Conservation (phyloP, 202 grass and related monocot species). For the Carex arenaria region DNA sequence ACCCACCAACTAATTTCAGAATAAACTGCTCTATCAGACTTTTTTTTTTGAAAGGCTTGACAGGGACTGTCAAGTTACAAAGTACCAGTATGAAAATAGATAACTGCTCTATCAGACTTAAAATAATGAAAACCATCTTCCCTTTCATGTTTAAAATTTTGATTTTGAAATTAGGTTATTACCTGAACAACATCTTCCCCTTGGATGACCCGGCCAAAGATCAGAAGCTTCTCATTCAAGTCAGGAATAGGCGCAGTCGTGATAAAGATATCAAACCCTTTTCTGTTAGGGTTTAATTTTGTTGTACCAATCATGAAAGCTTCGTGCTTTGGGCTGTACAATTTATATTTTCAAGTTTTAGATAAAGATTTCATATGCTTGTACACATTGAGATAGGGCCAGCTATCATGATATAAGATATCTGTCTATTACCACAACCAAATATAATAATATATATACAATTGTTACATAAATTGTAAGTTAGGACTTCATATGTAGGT, state of each 20-base stretch:
- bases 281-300: constrained; percentile 47
- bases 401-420: background rate
- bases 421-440: background rate
- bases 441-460: background rate
- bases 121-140: background rate
- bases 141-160: background rate
- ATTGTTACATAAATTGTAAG: background rate
- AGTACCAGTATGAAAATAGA: no score
- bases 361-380: background rate
- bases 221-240: constrained; percentile 79
- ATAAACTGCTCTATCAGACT: background rate
- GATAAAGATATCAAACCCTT: constrained; percentile 97
- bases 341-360: background rate
- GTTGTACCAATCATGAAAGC: constrained; percentile 91
- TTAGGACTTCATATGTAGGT: background rate
- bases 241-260: constrained; percentile 91
- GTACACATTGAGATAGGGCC: background rate
- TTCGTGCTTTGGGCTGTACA: constrained; percentile 76
- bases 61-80: no score
- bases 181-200: constrained; percentile 98
- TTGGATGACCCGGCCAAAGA: constrained; percentile 81
- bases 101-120: background rate
- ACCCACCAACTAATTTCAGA: background rate
- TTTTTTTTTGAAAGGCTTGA: no score
- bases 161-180: constrained; percentile 5